Base-by-base conservation (phyloP, 495 filamentous ascomycete genomes). In the Chaetomium cochliodes region DNA sequence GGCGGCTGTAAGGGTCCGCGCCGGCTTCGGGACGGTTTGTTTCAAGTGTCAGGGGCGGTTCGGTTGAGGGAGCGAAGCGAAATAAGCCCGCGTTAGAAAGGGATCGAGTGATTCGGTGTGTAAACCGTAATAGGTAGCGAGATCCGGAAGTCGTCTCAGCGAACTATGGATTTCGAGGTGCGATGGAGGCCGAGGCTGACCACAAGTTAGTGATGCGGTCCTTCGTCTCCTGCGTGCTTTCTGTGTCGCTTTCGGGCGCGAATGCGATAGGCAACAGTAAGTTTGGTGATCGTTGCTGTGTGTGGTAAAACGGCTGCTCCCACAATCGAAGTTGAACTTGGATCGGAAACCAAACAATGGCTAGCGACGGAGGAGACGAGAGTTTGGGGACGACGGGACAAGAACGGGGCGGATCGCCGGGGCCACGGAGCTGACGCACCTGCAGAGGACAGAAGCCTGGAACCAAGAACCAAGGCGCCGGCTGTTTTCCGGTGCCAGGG, bases 1-100 rank as follows among this genome's bases (percentile, higher is more conserved):
- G 73, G 63, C 60, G 68, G 44, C 64, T 67, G 62, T 54, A 62
- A 54, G 55, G 50, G 37, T 13, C 47, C 30, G 50, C 22, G 57
- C 56, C 42, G 54, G 46, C 15, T 63, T 58, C 26, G 47, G 30
- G 37, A 53, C 33, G 28, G 33, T 16, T 58, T 16, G 60, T 11
- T 52, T 56, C 50, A 25, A 56, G 16, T 8, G 42, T 61, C 51
- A 22, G n/a, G 22, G 25, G n/a, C 54, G 25, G 54, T 51, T 58
- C 59, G 59, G 49, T 53, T 20, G 37, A 62, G 51, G 8, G 53
- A 4, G 47, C 33, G 55, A 46, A n/a, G 33, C 55, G 63, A 60
- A 37, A 53, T 60, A 11, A 46, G 23, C 12, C 50, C 61, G 39
- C 26, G 18, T 22, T 3, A 6, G 44, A 57, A 41, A 12, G 42